A percentile compares a stretch with the other conserved stretches of the same genome.
phyloP scores from a whole-genome alignment of 2,329 filamentous ascomycete genomes.

The Cercospora canescens region DNA sequence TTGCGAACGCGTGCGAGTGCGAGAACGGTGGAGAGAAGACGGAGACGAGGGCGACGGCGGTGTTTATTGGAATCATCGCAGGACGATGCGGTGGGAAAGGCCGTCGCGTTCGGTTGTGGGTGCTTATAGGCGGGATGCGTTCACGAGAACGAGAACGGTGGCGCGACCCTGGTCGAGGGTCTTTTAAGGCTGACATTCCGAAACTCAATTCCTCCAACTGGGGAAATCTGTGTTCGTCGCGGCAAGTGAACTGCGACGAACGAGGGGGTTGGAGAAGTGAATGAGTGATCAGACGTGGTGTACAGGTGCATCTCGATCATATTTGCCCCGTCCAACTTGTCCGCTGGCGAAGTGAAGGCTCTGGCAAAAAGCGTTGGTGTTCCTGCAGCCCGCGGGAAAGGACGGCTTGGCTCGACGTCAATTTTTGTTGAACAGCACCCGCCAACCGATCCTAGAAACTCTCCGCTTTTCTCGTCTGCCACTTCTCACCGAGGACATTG shows the following conservation, averaged over 20 bases:
- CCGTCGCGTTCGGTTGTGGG: not conserved
- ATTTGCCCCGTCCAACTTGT: not conserved
- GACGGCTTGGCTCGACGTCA: slow-evolving; percentile 11
- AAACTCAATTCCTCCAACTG: not conserved
- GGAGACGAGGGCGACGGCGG: not conserved
- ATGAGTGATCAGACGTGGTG: not conserved
- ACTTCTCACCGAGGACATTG: not conserved
- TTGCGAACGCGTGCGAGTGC: not conserved
- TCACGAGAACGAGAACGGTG: slow-evolving; percentile 8
- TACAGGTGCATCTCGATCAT: not conserved
- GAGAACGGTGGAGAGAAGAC: not conserved
- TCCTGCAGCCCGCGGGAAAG: slow-evolving; percentile 7
- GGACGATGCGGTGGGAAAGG: not conserved
- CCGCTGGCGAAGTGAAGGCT: not conserved
- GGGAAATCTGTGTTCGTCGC: not conserved
- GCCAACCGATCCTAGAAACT: slow-evolving; percentile 4
- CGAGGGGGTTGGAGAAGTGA: not conserved
- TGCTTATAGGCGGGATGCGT: not conserved
- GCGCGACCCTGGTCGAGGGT: slow-evolving; percentile 2
- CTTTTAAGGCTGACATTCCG: slow-evolving; percentile 7
- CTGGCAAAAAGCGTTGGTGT: not conserved
- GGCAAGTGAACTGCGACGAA: not conserved
- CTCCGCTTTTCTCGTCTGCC: slow-evolving; percentile 5
- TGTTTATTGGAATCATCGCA: not conserved
- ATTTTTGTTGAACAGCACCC: slow-evolving; percentile 11